Evolutionary conservation across 345 rosid species (phyloP), one percentile per base, ranked within the genome.

Genomic region (Balakata baccata): DNA sequence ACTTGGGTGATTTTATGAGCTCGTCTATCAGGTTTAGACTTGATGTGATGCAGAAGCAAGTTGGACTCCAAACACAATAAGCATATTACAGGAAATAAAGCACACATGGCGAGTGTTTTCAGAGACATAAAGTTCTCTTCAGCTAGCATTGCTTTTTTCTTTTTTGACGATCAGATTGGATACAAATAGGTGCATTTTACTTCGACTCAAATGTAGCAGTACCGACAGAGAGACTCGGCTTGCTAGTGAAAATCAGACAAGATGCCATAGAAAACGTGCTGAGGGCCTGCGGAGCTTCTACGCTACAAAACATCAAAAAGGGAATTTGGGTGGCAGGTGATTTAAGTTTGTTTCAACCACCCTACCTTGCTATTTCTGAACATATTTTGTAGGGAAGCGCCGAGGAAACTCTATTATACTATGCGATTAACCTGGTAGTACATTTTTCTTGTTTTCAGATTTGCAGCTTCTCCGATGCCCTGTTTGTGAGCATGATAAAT

Each of bases 391-490:
- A 11, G 12, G 12, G 50, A 45, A 54, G 41, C 11, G 66, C 62
- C 4, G 13, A 45, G 53, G 9, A 64, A 52, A 41, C 38, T 37
- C 22, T 64, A n/a, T 20, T 29, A 29, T 13, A 69, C 39, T 20
- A 77, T 22, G 47, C 11, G 37, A n/a, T 68, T 79, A 34, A 59
- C 11, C 45, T 43, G 34, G 10, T 66, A 39, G 18, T 25, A 61
- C n/a, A 51, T 84, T 79, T 68, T 41, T 75, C 59, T 47, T 70
- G 57, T 47, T 74, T 69, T 38, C 91, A 93, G 98, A 95, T 85
- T 77, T 96, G 74, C 97, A 96, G 89, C 98, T 96, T 74, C 95
- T 91, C 75, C 90, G 96, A 69, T 96, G 99, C 86, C 98, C 99
- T 50, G 92, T 92, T 13, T 96, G 97, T 85, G 90, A 93, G 79